phyloP scores from a whole-genome alignment of 2,329 filamentous ascomycete genomes.

The Talaromyces sp. region DNA sequence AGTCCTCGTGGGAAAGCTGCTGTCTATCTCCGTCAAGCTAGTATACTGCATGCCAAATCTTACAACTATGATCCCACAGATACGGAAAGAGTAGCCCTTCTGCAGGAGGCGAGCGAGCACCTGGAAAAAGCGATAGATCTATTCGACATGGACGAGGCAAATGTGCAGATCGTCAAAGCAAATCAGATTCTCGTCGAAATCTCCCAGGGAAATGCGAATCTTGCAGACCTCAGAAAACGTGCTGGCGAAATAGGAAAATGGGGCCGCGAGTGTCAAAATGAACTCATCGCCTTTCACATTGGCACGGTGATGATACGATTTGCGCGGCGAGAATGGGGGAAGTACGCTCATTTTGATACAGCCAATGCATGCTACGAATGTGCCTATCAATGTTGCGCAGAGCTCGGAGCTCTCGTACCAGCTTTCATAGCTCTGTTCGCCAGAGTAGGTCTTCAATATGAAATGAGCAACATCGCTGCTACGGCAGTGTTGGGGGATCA shows the following conservation, averaged over 20 bases:
- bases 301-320: constrained; percentile 22
- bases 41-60: constrained; percentile 21
- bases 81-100: background rate
- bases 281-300: constrained; percentile 20
- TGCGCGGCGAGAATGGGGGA: constrained; percentile 23
- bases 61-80: constrained; percentile 10
- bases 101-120: constrained; percentile 14
- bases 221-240: constrained; percentile 10
- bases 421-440: constrained; percentile 21
- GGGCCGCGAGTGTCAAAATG: constrained; percentile 21
- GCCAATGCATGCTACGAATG: constrained; percentile 23
- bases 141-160: constrained; percentile 23
- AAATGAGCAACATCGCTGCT: constrained; percentile 21
- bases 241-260: constrained; percentile 23
- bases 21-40: constrained; percentile 23
- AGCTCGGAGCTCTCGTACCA: constrained; percentile 19
- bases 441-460: constrained; percentile 20
- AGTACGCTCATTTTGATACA: constrained; percentile 23
- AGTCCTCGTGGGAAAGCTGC: constrained; percentile 24
- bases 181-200: constrained; percentile 24
- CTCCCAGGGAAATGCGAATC: constrained; percentile 15
- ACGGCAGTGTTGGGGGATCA: constrained; percentile 18
- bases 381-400: constrained; percentile 21
- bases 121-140: constrained; percentile 17
- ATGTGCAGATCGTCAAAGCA: constrained; percentile 20